These are phyloP conservation scores for Moricandia moricandioides DNA, from an alignment of 345 rosid genomes.

Conservation along the genomic window DNA sequence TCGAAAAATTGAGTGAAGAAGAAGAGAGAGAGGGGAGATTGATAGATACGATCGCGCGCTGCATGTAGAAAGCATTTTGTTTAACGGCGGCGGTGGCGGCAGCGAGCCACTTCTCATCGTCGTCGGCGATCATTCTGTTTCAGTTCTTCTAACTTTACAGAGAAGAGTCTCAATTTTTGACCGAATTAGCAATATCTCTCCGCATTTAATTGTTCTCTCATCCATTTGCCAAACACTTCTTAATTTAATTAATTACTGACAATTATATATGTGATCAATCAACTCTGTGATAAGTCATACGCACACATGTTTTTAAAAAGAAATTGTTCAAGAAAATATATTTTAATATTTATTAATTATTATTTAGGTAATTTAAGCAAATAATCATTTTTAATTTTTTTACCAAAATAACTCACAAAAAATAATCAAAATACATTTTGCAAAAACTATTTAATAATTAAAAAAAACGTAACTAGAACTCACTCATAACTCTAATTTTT, in stretches of 20 bases:
- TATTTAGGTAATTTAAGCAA: no score
- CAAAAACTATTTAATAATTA: no score
- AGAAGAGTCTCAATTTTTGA: slow-evolving; percentile 23
- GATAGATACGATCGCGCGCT: slow-evolving; percentile 82
- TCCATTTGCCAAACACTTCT: slow-evolving; percentile 5
- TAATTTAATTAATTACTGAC: not conserved
- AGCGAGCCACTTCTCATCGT: slow-evolving; percentile 95
- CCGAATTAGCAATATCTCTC: not conserved
- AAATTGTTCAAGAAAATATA: no score
- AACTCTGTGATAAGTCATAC: not conserved
- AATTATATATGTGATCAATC: not conserved
- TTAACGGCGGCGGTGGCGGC: slow-evolving; percentile 88
- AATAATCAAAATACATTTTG: no score
- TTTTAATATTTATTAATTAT: no score
- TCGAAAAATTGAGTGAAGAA: slow-evolving; percentile 13
- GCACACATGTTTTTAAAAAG: no score
- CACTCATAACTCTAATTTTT: no score
- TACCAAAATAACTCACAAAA: no score
- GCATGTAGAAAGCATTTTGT: slow-evolving; percentile 84
- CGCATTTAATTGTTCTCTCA: not conserved
- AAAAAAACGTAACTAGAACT: no score
- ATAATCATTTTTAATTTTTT: no score
- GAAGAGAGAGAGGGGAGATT: not conserved
- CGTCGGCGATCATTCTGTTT: slow-evolving; percentile 70
- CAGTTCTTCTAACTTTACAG: not conserved